phyloP scores from a whole-genome alignment of 108 stramenopile species.

The Mediolabrus comicus region DNA sequence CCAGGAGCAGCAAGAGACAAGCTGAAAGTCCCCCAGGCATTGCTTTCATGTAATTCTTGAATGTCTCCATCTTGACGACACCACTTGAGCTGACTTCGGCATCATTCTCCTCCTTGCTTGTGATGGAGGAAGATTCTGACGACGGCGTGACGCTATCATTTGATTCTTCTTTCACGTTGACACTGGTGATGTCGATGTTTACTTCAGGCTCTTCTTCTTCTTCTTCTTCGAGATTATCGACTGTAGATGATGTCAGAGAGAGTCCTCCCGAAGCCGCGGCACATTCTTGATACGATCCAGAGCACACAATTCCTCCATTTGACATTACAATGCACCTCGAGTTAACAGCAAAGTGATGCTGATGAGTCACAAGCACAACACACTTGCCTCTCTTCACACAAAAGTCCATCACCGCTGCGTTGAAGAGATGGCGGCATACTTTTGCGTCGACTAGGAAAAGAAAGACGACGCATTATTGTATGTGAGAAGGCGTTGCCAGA shows the following conservation, averaged over 20 bases:
- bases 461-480: too few relatives aligned
- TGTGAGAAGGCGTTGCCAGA: too few relatives aligned
- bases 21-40: conserved; percentile 47
- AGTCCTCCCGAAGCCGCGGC: conserved; percentile 41
- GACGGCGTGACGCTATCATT: neutral
- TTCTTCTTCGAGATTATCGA: neutral
- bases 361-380: conserved; percentile 84
- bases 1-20: conserved; percentile 29
- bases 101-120: conserved; percentile 47
- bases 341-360: conserved; percentile 74
- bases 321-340: conserved; percentile 59
- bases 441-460: conserved; percentile 83
- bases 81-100: conserved; percentile 49
- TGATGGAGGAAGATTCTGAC: neutral
- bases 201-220: neutral
- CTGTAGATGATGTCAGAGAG: neutral
- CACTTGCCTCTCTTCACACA: conserved; percentile 46
- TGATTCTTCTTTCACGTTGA: neutral
- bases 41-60: conserved; percentile 52
- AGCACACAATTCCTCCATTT: conserved; percentile 42
- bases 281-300: conserved; percentile 63
- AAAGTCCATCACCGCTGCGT: conserved; percentile 53
- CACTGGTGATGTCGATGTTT: neutral
- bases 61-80: conserved; percentile 60
- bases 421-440: conserved; percentile 75